Conservation (phyloP, 2,329 filamentous ascomycete species). For the Cadophora malorum region DNA sequence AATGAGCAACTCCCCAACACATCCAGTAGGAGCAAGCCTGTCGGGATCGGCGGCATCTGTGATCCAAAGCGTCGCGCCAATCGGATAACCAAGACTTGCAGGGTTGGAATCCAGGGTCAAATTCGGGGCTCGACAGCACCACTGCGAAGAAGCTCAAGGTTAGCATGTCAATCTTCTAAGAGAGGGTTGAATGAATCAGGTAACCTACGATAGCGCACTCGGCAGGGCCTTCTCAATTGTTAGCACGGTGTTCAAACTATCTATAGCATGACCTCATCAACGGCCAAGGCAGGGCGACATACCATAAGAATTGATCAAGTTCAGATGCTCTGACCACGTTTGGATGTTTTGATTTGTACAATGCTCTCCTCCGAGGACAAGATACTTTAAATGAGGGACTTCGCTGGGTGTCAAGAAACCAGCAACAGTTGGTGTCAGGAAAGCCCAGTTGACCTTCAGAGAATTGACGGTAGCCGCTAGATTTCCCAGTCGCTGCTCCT, state of each 20-base stretch:
- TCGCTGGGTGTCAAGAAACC: slow-evolving; percentile 45
- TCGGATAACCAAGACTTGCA: slow-evolving; percentile 4
- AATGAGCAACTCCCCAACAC: slow-evolving; percentile 49
- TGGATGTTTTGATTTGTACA: slow-evolving; percentile 55
- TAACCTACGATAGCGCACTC: slow-evolving; percentile 13
- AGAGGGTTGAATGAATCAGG: not conserved
- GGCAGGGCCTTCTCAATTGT: not conserved
- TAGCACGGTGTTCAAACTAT: not conserved
- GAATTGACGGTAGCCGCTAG: slow-evolving; percentile 29
- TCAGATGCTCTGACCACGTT: slow-evolving; percentile 46
- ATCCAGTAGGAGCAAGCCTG: slow-evolving; percentile 45
- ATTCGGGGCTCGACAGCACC: slow-evolving; percentile 15
- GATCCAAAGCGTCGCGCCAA: slow-evolving; percentile 46
- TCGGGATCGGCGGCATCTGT: slow-evolving; percentile 49
- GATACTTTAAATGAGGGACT: slow-evolving; percentile 37
- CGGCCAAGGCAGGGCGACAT: not conserved
- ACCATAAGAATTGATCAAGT: slow-evolving; percentile 47
- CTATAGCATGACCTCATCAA: not conserved
- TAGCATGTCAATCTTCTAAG: not conserved
- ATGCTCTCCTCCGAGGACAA: slow-evolving; percentile 36
- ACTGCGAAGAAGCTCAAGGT: not conserved
- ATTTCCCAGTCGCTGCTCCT: slow-evolving; percentile 33
- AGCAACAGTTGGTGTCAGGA: slow-evolving; percentile 36
- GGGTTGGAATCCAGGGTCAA: not conserved
- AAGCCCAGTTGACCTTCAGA: slow-evolving; percentile 31